A percentile compares a stretch with the other conserved stretches of the same genome.
Conservation (phyloP, 2,329 filamentous ascomycete species). For the Colletotrichum tamarilloi region DNA sequence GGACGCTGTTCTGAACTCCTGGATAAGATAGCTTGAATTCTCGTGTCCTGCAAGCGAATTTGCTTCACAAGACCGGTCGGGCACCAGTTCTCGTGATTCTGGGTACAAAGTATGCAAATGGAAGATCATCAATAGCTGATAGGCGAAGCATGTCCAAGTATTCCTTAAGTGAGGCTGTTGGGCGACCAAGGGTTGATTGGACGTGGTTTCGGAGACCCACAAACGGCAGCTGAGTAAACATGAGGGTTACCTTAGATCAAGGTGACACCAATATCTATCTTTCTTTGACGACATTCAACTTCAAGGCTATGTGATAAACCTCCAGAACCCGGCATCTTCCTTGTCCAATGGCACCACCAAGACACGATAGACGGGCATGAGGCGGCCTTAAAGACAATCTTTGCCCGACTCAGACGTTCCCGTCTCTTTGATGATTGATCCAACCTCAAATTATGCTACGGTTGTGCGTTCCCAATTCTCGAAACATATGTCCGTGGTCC, state of each 20-base stretch:
- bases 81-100: background rate
- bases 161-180: constrained; percentile 8
- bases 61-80: background rate
- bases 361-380: background rate
- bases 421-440: background rate
- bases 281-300: background rate
- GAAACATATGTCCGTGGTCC: constrained; percentile 3
- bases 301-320: background rate
- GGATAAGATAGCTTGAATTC: background rate
- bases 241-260: too few relatives aligned
- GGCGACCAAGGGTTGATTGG: background rate
- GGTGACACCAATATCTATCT: background rate
- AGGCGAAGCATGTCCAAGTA: background rate
- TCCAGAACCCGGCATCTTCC: background rate
- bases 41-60: background rate
- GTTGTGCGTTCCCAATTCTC: background rate
- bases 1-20: background rate
- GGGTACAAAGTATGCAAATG: background rate
- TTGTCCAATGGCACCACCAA: background rate
- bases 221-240: too few relatives aligned
- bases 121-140: background rate
- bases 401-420: background rate
- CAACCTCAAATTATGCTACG: background rate
- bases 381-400: background rate
- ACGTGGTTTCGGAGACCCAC: too few relatives aligned